Evolutionary conservation across 768 basidiomycete genomes (phyloP).

Genomic region (Pleurotus pulmonarius): DNA sequence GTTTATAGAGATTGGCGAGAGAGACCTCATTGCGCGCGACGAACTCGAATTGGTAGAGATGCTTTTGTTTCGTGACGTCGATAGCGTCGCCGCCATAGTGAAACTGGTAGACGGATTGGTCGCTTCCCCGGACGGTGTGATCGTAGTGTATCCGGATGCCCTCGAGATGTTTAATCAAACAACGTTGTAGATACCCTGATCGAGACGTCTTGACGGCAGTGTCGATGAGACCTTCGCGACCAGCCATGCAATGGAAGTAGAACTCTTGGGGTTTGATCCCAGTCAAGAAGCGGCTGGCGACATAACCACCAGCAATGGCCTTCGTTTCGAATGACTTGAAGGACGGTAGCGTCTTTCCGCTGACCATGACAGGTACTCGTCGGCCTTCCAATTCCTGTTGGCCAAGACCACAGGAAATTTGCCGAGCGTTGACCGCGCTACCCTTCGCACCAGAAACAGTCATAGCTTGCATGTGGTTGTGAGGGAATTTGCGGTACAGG

Average conservation of each 20-base stretch:
- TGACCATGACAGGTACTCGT: constrained; percentile 98
- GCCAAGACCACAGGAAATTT: constrained; percentile 96
- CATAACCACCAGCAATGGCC: constrained; percentile 96
- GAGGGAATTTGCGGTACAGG: constrained; percentile 89
- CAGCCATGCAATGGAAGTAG: constrained; percentile 99
- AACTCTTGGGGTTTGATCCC: constrained; percentile 98
- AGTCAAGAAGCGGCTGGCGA: constrained; percentile 97
- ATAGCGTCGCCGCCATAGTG: constrained; percentile 94
- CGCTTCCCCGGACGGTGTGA: constrained; percentile 94
- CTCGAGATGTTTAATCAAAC: constrained; percentile 97
- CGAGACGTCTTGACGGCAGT: constrained; percentile 99
- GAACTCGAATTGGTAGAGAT: constrained; percentile 91
- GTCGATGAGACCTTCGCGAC: constrained; percentile 97
- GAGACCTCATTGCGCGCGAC: constrained; percentile 82
- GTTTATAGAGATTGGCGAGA: constrained; percentile 68
- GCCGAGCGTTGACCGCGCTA: constrained; percentile 93
- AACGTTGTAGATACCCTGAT: constrained; percentile 96
- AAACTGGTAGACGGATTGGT: constrained; percentile 93
- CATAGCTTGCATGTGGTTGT: constrained; percentile 99
- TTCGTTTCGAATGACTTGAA: constrained; percentile 98
- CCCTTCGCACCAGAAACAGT: constrained; percentile 98
- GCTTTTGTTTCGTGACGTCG: constrained; percentile 97
- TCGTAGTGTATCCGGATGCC: constrained; percentile 97
- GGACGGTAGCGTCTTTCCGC: constrained; percentile 95
- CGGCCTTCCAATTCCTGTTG: constrained; percentile 98